phyloP scores from a whole-genome alignment of 768 basidiomycete genomes.

The Tylopilus vinaceipallidus region DNA sequence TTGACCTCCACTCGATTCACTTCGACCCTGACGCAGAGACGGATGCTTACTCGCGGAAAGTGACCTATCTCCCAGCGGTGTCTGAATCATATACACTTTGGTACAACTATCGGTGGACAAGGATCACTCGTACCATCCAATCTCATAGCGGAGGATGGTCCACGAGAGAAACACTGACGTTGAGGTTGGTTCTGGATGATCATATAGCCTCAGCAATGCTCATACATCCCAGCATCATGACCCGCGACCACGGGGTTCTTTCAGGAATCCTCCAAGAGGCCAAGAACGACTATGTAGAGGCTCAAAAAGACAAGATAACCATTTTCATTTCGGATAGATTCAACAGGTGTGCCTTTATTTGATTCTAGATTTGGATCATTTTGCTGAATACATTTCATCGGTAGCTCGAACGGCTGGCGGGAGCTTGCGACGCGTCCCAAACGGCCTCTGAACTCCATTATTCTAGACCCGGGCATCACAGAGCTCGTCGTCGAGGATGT shows the following conservation, averaged over 20 bases:
- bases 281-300: constrained; percentile 48
- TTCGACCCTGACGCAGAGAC: constrained; percentile 23
- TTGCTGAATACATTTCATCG: constrained; percentile 1
- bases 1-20: constrained; percentile 33
- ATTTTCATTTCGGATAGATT: constrained; percentile 51
- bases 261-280: constrained; percentile 54
- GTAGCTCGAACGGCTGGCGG: constrained; percentile 45
- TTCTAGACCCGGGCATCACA: constrained; percentile 67
- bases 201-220: neutral
- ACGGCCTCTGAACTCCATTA: constrained; percentile 63
- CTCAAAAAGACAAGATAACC: constrained; percentile 49
- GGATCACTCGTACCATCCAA: constrained; percentile 21
- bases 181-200: constrained; percentile 16
- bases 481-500: constrained; percentile 68
- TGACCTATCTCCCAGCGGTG: constrained; percentile 34
- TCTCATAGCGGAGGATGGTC: constrained; percentile 17
- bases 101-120: constrained; percentile 34
- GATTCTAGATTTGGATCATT: neutral
- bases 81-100: constrained; percentile 36
- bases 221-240: constrained; percentile 43
- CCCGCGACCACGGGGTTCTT: constrained; percentile 45
- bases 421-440: constrained; percentile 58
- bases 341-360: constrained; percentile 31
- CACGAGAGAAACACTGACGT: constrained; percentile 20
- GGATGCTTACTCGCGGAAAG: constrained; percentile 23